Percentiles rank a stretch among this genome's conserved stretches.
These are phyloP conservation scores for Rhodomyrtus tomentosa DNA, from an alignment of 345 rosid genomes.

Conservation along the genomic window DNA sequence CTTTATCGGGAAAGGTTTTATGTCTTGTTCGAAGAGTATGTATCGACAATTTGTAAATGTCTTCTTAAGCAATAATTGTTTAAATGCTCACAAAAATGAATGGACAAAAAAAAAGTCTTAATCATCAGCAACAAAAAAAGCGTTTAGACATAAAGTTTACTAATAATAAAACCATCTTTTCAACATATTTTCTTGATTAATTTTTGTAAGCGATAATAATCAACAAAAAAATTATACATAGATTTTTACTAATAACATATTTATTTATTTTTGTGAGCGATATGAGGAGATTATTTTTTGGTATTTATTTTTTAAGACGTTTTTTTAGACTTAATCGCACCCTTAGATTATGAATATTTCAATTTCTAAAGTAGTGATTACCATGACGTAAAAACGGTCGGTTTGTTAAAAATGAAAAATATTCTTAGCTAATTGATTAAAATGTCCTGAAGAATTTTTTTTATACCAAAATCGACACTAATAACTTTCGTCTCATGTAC, in stretches of 20 bases:
- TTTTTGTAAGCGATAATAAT: not conserved
- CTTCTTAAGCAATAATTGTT: not conserved
- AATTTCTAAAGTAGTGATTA: not conserved
- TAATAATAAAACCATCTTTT: not conserved
- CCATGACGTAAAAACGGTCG: not conserved
- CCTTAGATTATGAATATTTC: not conserved
- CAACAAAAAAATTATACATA: no score
- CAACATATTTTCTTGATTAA: not conserved
- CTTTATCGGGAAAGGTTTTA: not conserved
- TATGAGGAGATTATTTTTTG: rapidly evolving
- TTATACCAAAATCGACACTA: not conserved
- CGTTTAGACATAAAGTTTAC: not conserved
- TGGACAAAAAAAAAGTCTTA: no score
- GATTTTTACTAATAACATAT: no score
- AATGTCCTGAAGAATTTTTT: not conserved
- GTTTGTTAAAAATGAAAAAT: not conserved
- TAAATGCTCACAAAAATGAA: not conserved
- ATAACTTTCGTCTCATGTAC: not conserved
- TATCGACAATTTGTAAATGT: not conserved
- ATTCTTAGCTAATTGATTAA: not conserved
- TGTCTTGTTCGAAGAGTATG: not conserved
- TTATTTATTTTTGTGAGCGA: not conserved
- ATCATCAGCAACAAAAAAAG: no score
- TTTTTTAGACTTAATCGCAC: not conserved
- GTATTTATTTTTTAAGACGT: not conserved